Evolutionary conservation across 495 filamentous ascomycete genomes (phyloP).

Genomic region (Venustampulla echinocandica): DNA sequence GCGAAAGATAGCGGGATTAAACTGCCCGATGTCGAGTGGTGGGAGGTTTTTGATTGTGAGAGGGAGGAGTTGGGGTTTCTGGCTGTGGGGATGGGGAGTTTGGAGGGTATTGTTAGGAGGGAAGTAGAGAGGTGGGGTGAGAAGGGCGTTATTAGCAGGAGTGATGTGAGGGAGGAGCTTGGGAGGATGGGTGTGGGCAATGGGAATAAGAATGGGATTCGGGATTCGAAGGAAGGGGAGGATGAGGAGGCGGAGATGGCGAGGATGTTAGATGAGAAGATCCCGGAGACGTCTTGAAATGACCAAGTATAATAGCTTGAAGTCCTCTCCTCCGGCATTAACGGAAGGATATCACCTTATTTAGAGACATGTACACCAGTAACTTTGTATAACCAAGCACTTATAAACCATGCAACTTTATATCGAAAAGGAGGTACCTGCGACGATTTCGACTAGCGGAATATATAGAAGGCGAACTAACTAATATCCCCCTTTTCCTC

Average conservation of each 20-base stretch:
- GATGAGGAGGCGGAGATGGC: constrained; percentile 53
- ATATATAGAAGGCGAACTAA: too few relatives aligned
- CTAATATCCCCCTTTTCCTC: too few relatives aligned
- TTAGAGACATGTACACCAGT: too few relatives aligned
- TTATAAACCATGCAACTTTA: too few relatives aligned
- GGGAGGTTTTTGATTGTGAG: constrained; percentile 98
- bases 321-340: too few relatives aligned
- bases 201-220: constrained; percentile 22
- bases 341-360: too few relatives aligned
- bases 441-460: too few relatives aligned
- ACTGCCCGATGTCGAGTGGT: constrained; percentile 80
- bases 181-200: constrained; percentile 31
- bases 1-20: constrained; percentile 69
- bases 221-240: too few relatives aligned
- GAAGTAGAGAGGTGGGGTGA: constrained; percentile 28
- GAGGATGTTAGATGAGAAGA: constrained; percentile 33
- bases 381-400: too few relatives aligned
- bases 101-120: constrained; percentile 59
- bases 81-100: constrained; percentile 76
- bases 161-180: constrained; percentile 35
- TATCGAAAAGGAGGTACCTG: too few relatives aligned
- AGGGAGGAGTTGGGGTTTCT: constrained; percentile 91
- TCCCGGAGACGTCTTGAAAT: too few relatives aligned
- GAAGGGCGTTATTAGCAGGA: constrained; percentile 33
- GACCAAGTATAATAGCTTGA: too few relatives aligned